Base-by-base conservation (phyloP, 176 grass and related monocot species). In the Oryza brachyantha region DNA sequence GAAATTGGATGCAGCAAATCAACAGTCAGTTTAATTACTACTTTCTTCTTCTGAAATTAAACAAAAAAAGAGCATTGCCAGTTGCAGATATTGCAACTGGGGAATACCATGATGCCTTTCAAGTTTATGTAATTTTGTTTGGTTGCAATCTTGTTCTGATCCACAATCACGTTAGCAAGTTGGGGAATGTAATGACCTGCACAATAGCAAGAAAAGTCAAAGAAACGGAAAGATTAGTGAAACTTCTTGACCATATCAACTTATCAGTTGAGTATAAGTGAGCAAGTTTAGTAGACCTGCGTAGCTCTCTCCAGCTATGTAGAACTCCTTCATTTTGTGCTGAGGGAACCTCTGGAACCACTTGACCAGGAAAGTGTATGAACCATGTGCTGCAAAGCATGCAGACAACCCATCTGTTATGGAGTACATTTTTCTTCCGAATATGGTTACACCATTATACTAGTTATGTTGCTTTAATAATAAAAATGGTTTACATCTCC, bases 311-410 rank as follows among this genome's bases (percentile, higher is more conserved):
- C 90, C 90, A 7, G 86, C 39, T 8, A 93, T 93, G 70, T 89
- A 93, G 32, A 89, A 93, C 35, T 92, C 86, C 48, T 86, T 73
- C 41, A 29, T 73, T 73, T 89, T 93, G 79, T 83, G 73, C 55
- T 88, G 86, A n/a, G 85, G 86, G 50, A 97, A 97, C 74, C 82
- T 88, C 76, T 93, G 85, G 29, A 97, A 88, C 93, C 90, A 97
- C 71, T 85, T 86, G 55, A 93, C 75, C 39, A 97, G 79, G 66
- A 97, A 97, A 19, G 52, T 41, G 10, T 96, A 96, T 8, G 90
- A 86, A 67, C 87, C 93, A 25, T 71, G 63, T 59, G 90, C 90
- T 97, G 79, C 37, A 64, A 40, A 70, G 13, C 12, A 32, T 14
- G 11, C 43, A 77, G 2, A 57, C n/a, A 57, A 57, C 52, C 10